Evolutionary conservation across 768 basidiomycete genomes (phyloP), one percentile per base, ranked within the genome.

Genomic region (Russula sp.): DNA sequence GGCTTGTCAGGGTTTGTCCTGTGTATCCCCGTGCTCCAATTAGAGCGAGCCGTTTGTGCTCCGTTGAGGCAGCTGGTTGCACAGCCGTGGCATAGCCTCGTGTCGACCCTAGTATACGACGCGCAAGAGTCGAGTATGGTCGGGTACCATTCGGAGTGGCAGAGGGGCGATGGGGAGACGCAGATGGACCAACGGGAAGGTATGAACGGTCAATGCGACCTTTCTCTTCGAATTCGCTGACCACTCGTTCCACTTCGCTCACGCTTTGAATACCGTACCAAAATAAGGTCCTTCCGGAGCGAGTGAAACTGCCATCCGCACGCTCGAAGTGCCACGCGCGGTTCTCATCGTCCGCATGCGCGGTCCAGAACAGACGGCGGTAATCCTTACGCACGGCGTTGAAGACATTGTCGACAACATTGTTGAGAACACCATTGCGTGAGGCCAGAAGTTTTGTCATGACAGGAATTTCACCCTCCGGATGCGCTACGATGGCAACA

Each of bases 301-400:
- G 81, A 18, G 94, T 96, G 78, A 99, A 99, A 74, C 90, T 93
- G 0, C 97, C 97, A 67, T 98, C 95, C 0, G 97, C 93, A 58
- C 94, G 86, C 78, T 99, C 96, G 69, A 98, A 99, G 76, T 99
- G 96, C 97, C 97, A 99, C 4, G 88, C 83, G 43, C 95, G 85
- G 75, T 97, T 95, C 76, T 98, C 96, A 72, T 98, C 96, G 66
- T 98, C 94, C 5, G 87, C 87, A 67, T 88, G 89, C 0, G 93
- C 88, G n/a, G 95, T 98, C 97, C 97, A 98, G 81, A 99, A 97
- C 43, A 99, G 81, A 61, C 84, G 83, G 65, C 86, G 83, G 75
- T 98, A 89, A 72, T 98, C 93, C 78, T 93, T 95, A 75, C 87
- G 89, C 79, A 99, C 85, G n/a, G 93, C 85, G 70, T 83, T 89